Percentiles rank a stretch among this genome's conserved stretches.
Conservation (phyloP, 371 early-diverging fungal genomes). For the Dinochytrium kinnereticum region DNA sequence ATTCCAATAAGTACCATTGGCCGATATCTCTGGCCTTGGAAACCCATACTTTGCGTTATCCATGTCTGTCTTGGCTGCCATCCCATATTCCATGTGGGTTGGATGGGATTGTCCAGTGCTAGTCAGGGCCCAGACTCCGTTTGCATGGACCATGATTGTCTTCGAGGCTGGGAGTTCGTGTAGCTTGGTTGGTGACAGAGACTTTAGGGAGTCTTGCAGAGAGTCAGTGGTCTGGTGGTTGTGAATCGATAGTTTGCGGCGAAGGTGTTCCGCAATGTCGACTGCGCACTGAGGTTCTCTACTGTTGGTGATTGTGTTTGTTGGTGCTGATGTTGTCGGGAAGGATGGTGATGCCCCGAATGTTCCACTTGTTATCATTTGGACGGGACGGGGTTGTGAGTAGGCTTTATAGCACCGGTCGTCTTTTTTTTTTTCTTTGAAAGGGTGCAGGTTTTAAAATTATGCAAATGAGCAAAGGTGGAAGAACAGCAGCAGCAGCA, state of each 20-base stretch:
- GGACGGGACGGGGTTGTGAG: too few species aligned
- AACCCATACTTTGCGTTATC: constrained; percentile 9
- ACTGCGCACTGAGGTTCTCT: too few species aligned
- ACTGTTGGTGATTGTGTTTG: neutral
- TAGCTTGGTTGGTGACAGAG: neutral
- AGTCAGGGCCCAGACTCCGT: neutral
- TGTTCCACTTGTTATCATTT: neutral
- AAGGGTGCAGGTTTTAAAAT: too few species aligned
- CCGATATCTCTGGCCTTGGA: neutral
- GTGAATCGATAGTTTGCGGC: neutral
- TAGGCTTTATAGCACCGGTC: too few species aligned
- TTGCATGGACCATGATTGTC: neutral
- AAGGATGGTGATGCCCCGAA: too few species aligned
- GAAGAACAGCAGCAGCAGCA: too few species aligned
- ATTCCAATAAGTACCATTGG: neutral
- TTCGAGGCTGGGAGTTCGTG: neutral
- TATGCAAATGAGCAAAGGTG: too few species aligned
- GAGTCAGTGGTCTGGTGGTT: neutral
- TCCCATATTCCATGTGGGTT: neutral
- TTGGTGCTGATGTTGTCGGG: neutral
- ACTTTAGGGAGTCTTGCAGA: neutral
- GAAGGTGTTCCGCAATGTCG: too few species aligned
- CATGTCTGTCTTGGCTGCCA: neutral
- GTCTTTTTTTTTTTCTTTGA: too few species aligned
- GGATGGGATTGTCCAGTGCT: neutral